Base-by-base conservation (phyloP, 345 rosid species). In the Populus deltoides region DNA sequence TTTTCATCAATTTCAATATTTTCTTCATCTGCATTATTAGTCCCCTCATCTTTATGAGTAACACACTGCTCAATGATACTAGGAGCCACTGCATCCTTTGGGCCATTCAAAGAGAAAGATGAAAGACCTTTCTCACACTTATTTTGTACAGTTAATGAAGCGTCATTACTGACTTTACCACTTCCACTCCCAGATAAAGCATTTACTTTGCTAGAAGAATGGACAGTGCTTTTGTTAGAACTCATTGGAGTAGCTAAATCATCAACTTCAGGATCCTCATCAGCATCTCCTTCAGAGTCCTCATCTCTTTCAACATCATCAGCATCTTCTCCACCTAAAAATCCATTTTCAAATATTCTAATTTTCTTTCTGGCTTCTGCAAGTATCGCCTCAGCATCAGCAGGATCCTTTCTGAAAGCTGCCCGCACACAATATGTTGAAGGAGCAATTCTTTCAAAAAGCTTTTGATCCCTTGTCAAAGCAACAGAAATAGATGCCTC, bases 401-500 rank as follows among this genome's bases (percentile, higher is more conserved):
- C 89, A 72, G 98, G 99, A 85, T 94, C 96, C 88, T 94, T 97
- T 81, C 97, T 90, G 82, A 89, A 97, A 80, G 98, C 90, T 78
- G 91, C 86, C 68, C 98, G 91, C 75, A 94, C 87, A 89, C 98
- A 90, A 84, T 97, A 97, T 33, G 99, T 97, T 43, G 99, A 97
- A 81, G 99, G 99, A 80, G 99, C 99, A 82, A 94, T 91, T 87
- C 99, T 91, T 89, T 97, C 99, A 67, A 97, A 97, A 85, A 97
- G 99, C 83, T 97, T 97, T 80, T 91, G 88, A 86, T 97, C 99
- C 90, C 99, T 94, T 18, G 99, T 97, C 87, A 97, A 83, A 47
- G 99, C 99, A 83, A 97, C 99, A 68, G 99, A 97, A 75, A 97
- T 97, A 53, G 99, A 97, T 72, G 99, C 99, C 89, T 97, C 99